Base-by-base conservation (phyloP, 768 basidiomycete genomes). In the Agaricus bisporus region DNA sequence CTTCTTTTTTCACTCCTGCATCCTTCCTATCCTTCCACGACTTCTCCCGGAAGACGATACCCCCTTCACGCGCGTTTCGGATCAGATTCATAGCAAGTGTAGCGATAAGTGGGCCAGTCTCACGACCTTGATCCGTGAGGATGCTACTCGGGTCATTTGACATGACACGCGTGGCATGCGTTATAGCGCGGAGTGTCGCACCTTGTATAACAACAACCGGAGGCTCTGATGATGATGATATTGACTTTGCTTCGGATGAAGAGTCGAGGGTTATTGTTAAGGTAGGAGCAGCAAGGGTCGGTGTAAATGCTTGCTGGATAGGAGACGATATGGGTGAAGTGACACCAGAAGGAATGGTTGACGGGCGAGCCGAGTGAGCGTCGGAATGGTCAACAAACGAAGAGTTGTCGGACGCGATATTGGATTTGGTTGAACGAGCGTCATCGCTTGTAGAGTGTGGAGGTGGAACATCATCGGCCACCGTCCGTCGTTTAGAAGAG, bases 101-200 rank as follows among this genome's bases (percentile, higher is more conserved):
- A 1, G 78, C 76, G 36, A 92, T 73, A n/a, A 87, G 69, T 0
- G 75, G 70, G 7, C 78, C 73, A 0, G 84, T 82, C 9, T 86
- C 88, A 3, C 66, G 71, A 0, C 86, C 88, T 54, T 82, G 77
- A 64, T 91, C 86, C 0, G 79, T 76, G 9, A 93, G 77, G 52
- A 93, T 80, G 58, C 88, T 89, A 11, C 77, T 72, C 0, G 90
- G 78, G 59, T 88, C 88, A 2, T 81, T 75, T 0, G 87, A 87
- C 89, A 93, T 91, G n/a, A 92, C 85, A 3, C 91, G 81, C 1
- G 86, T 92, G 1, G 91, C 89, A 51, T 91, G 84, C 15, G 80
- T 78, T 51, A 93, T 90, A 1, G 91, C 91, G 5, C 81, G 80
- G 2, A 93, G 64, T 0, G 87, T 79, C 0, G 83, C 66, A 1